These are phyloP conservation scores for Cotoneaster glaucophyllus DNA, from an alignment of 306 rosid genomes.

Conservation along the genomic window DNA sequence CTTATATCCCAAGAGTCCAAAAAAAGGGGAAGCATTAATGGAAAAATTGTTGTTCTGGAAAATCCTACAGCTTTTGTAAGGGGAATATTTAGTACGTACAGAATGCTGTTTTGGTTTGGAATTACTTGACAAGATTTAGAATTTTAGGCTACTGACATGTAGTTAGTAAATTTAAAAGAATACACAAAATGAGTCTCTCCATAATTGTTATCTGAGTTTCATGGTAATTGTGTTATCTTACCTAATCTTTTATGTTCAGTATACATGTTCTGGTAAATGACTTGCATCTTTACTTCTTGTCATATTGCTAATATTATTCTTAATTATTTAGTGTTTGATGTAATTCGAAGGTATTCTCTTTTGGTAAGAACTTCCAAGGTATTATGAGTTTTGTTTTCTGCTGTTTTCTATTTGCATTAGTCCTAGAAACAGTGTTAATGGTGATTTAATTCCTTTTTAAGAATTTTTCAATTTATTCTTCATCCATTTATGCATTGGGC, in stretches of 20 bases:
- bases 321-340: conserved; percentile 13
- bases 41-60: not conserved
- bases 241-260: conserved; percentile 4
- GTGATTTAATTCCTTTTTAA: conserved; percentile 14
- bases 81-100: conserved; percentile 9
- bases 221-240: not conserved
- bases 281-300: conserved; percentile 17
- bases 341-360: conserved; percentile 24
- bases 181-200: not conserved
- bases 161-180: not conserved
- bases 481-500: conserved; percentile 29
- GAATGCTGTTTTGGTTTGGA: conserved; percentile 5
- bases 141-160: conserved; percentile 13
- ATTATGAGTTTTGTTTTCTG: conserved; percentile 19
- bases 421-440: conserved; percentile 18
- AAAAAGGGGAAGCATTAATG: not conserved
- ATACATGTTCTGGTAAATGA: not conserved
- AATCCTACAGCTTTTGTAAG: conserved; percentile 1
- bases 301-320: conserved; percentile 12
- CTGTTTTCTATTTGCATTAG: conserved; percentile 8
- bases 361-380: conserved; percentile 28
- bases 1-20: no score
- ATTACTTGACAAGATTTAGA: conserved; percentile 4
- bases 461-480: conserved; percentile 17
- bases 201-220: not conserved